Evolutionary conservation across 2,329 filamentous ascomycete genomes (phyloP).

Genomic region (Aspergillus novofumigatus): DNA sequence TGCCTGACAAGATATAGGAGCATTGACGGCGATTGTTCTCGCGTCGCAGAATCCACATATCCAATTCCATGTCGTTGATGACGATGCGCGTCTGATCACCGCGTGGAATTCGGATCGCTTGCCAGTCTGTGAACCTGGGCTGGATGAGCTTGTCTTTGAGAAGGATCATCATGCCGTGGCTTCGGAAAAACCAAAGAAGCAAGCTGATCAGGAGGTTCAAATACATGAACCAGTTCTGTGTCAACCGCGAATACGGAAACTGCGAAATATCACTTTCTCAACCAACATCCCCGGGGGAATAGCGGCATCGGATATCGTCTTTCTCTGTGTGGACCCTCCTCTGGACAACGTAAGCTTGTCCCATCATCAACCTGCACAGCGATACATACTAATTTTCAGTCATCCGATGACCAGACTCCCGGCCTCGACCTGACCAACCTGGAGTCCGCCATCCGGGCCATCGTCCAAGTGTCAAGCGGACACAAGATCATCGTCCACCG

Average conservation of each 20-base stretch:
- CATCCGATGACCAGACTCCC: neutral
- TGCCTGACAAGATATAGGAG: slow-evolving; percentile 9
- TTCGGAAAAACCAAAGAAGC: neutral
- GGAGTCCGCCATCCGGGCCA: slow-evolving; percentile 9
- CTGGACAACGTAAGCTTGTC: neutral
- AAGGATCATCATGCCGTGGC: neutral
- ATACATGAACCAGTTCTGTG: neutral
- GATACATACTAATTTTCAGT: neutral
- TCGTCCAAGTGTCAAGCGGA: slow-evolving; percentile 13
- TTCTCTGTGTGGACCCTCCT: slow-evolving; percentile 11
- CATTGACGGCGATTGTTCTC: slow-evolving; percentile 21
- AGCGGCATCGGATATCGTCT: slow-evolving; percentile 15
- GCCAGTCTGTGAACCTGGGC: slow-evolving; percentile 24
- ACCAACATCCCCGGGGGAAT: slow-evolving; percentile 14
- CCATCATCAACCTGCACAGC: neutral
- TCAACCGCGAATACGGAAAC: slow-evolving; percentile 2
- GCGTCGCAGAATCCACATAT: slow-evolving; percentile 24
- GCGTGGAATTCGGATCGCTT: slow-evolving; percentile 25
- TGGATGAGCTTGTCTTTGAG: slow-evolving; percentile 21
- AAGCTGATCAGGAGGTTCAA: neutral
- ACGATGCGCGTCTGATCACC: slow-evolving; percentile 18
- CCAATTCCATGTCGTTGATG: slow-evolving; percentile 24
- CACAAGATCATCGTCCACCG: slow-evolving; percentile 21
- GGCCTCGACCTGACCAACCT: slow-evolving; percentile 4
- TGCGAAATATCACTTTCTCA: slow-evolving; percentile 18